Evolutionary conservation across 2,329 filamentous ascomycete species (phyloP), one percentile per base, ranked within the genome.

Genomic region (Exserohilum rostratum): DNA sequence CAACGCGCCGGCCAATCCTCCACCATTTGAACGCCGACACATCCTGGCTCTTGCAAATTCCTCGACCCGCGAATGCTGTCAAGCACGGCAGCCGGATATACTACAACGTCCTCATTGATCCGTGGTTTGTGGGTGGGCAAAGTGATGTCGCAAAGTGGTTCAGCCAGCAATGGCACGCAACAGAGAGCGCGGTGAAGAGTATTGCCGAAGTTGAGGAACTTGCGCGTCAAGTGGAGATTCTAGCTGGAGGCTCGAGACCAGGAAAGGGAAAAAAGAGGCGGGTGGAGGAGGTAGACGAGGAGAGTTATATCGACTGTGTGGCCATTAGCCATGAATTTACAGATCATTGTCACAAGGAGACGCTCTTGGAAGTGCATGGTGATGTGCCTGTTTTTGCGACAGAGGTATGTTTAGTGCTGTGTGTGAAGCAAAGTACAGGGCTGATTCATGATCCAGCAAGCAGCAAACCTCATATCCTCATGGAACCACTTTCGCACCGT

Each of bases 11-110:
- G 22, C 83, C 83, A 1, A 67, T 88, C 35, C 78, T 90, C 7
- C 83, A 84, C 47, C 86, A 89, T 70, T 78, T 89, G 29, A 89
- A 88, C 69, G 86, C 83, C 61, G 86, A 89, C 73, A 87, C 85
- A 4, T 85, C 82, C 18, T 89, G 87, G 86, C 77, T 89, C 2
- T 74, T 89, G n/a, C 85, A 87, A 56, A 77, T 89, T 7, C 85
- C 86, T 1, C 80, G 82, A 39, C 85, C 84, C 5, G 64, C 74
- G 0, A 71, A 74, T 27, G 74, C 75, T 2, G 65, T 75, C 18
- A 76, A 71, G 43, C 77, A 78, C 35, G 73, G 73, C n/a, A 68
- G 66, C 45, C 79, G 81, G 15, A 74, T 77, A 15, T 86, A 83
- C 62, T 88, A 83, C 77, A 88, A 89, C 65, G 78, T 89, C 45